Conservation (phyloP, 345 rosid species). For the Boechera stricta region DNA sequence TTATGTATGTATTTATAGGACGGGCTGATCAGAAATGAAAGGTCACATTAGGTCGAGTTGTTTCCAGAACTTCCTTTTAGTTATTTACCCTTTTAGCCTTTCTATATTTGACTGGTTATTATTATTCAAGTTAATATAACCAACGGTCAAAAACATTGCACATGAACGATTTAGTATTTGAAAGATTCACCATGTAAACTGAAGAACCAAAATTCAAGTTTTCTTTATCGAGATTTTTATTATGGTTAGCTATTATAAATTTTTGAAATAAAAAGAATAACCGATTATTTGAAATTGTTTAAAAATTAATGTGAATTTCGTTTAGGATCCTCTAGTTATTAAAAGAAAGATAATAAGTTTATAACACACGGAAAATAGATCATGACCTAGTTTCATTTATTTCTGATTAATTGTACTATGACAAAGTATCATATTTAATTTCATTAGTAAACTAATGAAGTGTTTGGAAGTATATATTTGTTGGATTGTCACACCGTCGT, state of each 20-base stretch:
- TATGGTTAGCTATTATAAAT: too few species aligned
- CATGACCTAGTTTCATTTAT: not conserved
- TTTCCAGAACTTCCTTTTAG: conserved; percentile 24
- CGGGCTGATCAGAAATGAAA: conserved; percentile 22
- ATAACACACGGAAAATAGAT: not conserved
- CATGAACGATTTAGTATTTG: not conserved
- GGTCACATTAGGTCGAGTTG: conserved; percentile 23
- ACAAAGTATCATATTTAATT: not conserved
- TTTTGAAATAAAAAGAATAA: not conserved
- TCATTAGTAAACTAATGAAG: not conserved
- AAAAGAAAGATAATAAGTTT: too few species aligned
- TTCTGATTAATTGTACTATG: too few species aligned
- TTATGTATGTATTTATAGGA: conserved; percentile 40
- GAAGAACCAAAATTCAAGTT: not conserved
- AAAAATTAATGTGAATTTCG: not conserved
- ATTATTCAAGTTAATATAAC: not conserved
- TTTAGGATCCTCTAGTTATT: not conserved
- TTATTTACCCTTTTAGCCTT: conserved; percentile 35
- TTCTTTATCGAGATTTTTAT: not conserved
- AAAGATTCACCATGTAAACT: not conserved
- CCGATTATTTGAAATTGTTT: not conserved
- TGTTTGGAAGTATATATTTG: not conserved
- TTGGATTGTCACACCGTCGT: not conserved
- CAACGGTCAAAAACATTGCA: conserved; percentile 30
- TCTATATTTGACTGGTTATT: not conserved